These are phyloP conservation scores for Trypanosoma platydactyli DNA, from an alignment of 208 protist genomes.

Conservation along the genomic window DNA sequence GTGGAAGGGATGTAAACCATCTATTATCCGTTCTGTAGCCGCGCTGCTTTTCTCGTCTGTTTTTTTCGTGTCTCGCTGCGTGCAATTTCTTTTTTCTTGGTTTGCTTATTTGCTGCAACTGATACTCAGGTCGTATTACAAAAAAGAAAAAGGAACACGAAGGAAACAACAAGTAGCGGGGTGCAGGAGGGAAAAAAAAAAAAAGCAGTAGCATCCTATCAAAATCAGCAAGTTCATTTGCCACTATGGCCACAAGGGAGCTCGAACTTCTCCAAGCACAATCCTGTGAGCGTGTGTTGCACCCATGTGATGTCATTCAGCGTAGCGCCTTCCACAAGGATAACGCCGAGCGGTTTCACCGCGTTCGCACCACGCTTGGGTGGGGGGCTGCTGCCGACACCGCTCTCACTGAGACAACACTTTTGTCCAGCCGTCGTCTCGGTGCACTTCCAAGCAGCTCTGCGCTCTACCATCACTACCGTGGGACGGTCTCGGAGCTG, in stretches of 20 bases:
- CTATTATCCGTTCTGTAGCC: neutral
- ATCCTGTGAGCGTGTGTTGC: conserved; percentile 59
- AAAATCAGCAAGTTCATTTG: conserved; percentile 1
- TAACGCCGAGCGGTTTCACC: conserved; percentile 80
- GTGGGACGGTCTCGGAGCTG: conserved; percentile 74
- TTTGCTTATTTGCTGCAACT: neutral
- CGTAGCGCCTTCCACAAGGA: conserved; percentile 58
- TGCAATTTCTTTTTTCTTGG: neutral
- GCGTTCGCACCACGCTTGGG: conserved; percentile 79
- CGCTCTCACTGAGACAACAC: conserved; percentile 72
- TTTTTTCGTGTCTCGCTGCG: conserved; percentile 6
- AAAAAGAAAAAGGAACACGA: conserved; percentile 11
- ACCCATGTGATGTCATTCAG: conserved; percentile 89
- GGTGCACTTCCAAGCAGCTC: conserved; percentile 73
- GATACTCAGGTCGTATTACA: neutral
- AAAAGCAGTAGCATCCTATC: neutral
- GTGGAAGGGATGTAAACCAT: neutral
- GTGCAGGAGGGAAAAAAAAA: conserved; percentile 1
- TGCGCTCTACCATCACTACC: conserved; percentile 81
- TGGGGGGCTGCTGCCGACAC: conserved; percentile 72
- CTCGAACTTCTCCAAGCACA: conserved; percentile 49
- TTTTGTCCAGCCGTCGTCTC: conserved; percentile 66
- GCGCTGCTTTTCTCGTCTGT: conserved; percentile 1
- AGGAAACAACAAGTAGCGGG: neutral
- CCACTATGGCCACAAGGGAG: conserved; percentile 43